These are phyloP conservation scores for Coffea humblotiana DNA, from an alignment of 305 asterid genomes.

Conservation along the genomic window DNA sequence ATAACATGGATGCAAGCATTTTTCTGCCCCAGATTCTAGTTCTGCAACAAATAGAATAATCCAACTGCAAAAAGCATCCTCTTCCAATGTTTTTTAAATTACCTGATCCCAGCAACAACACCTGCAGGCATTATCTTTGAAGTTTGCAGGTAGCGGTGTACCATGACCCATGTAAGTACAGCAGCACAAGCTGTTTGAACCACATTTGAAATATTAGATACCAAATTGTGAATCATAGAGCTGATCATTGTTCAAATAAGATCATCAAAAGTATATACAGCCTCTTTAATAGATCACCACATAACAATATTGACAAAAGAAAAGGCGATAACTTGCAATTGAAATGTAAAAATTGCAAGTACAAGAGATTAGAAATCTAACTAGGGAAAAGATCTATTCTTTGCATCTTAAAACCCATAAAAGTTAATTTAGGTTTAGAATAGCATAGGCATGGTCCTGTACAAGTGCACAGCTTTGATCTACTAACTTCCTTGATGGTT, in stretches of 20 bases:
- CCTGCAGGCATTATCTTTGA: conserved; percentile 91
- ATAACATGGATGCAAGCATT: background rate
- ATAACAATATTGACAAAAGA: background rate
- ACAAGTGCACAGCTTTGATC: background rate
- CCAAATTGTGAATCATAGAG: background rate
- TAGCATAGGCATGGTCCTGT: background rate
- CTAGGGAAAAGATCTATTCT: background rate
- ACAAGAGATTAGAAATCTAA: background rate
- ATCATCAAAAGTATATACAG: background rate
- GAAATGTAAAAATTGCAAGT: too few species aligned
- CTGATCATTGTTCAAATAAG: background rate
- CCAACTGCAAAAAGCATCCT: background rate
- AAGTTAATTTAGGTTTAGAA: too few species aligned
- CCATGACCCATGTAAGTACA: conserved; percentile 62
- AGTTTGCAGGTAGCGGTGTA: conserved; percentile 63
- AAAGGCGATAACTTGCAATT: background rate
- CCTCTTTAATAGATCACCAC: background rate
- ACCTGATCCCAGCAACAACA: conserved; percentile 82
- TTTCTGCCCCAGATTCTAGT: background rate
- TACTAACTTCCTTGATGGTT: background rate
- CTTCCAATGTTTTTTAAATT: conserved; percentile 20
- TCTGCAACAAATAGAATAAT: background rate
- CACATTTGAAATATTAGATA: background rate
- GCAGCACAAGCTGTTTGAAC: conserved; percentile 61
- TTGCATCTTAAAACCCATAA: background rate